Percentiles rank a stretch among this genome's conserved stretches.
Evolutionary conservation across 2,329 filamentous ascomycete genomes (phyloP).

Genomic region (Endocalyx cinctus): DNA sequence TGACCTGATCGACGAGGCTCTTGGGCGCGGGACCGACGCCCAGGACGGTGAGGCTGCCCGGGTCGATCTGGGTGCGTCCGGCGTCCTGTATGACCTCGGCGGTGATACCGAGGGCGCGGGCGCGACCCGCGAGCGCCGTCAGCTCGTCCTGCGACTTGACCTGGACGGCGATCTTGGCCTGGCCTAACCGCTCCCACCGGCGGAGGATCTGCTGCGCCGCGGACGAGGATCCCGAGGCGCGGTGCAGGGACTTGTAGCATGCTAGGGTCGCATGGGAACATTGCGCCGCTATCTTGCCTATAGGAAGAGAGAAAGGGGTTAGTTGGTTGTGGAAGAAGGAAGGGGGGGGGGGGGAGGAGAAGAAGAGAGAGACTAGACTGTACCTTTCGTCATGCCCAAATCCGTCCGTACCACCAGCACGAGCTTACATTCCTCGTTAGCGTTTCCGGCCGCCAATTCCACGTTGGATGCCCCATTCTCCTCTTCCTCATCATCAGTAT

Average conservation of each 20-base stretch:
- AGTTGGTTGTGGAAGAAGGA: neutral
- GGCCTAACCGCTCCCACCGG: conserved; percentile 81
- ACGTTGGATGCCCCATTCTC: no score
- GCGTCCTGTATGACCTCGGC: conserved; percentile 91
- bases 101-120: conserved; percentile 77
- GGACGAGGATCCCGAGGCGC: conserved; percentile 47
- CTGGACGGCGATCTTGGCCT: conserved; percentile 92
- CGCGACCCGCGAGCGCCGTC: conserved; percentile 67
- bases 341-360: conserved; percentile 1
- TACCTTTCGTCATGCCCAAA: conserved; percentile 96
- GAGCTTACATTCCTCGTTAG: conserved; percentile 83
- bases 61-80: conserved; percentile 94
- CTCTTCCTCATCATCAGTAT: conserved; percentile 10
- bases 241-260: conserved; percentile 82
- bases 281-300: conserved; percentile 96
- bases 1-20: conserved; percentile 77
- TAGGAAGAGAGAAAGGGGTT: conserved; percentile 2
- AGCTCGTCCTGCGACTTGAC: conserved; percentile 82
- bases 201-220: conserved; percentile 61
- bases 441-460: conserved; percentile 20
- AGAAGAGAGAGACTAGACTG: neutral
- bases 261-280: conserved; percentile 94
- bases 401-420: conserved; percentile 91
- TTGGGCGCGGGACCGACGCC: conserved; percentile 79
- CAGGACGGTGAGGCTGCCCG: conserved; percentile 86